Conservation (phyloP, 2,329 filamentous ascomycete species). For the Aspergillus pseudonomiae region DNA sequence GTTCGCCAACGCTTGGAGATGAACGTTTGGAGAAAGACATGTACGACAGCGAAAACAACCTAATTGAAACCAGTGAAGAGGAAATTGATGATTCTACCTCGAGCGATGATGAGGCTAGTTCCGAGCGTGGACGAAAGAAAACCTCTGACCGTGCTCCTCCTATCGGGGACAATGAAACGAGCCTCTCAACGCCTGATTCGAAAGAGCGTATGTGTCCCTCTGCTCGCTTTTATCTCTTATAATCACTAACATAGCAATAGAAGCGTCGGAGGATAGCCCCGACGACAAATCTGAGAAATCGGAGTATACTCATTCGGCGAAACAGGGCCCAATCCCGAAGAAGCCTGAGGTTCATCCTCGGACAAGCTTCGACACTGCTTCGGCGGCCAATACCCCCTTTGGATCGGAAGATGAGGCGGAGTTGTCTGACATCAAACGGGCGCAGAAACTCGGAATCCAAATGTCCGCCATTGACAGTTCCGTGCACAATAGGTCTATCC, state of each 20-base stretch:
- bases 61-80: constrained; percentile 71
- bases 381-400: constrained; percentile 63
- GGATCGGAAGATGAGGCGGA: constrained; percentile 88
- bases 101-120: constrained; percentile 64
- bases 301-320: constrained; percentile 32
- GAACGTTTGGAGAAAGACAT: constrained; percentile 70
- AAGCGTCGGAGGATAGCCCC: background rate
- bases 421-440: constrained; percentile 79
- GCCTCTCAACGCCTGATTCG: background rate
- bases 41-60: constrained; percentile 65
- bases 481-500: constrained; percentile 78
- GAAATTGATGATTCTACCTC: constrained; percentile 53
- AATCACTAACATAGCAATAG: background rate
- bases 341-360: constrained; percentile 71
- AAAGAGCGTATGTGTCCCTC: constrained; percentile 7
- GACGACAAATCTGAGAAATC: constrained; percentile 18
- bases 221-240: background rate
- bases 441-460: constrained; percentile 79
- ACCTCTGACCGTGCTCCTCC: background rate
- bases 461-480: constrained; percentile 76
- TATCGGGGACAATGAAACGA: background rate
- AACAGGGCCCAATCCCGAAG: constrained; percentile 45
- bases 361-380: constrained; percentile 75
- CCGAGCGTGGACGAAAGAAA: constrained; percentile 25
- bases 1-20: constrained; percentile 50